Base-by-base conservation (phyloP, 768 basidiomycete genomes). In the Zangia roseola region DNA sequence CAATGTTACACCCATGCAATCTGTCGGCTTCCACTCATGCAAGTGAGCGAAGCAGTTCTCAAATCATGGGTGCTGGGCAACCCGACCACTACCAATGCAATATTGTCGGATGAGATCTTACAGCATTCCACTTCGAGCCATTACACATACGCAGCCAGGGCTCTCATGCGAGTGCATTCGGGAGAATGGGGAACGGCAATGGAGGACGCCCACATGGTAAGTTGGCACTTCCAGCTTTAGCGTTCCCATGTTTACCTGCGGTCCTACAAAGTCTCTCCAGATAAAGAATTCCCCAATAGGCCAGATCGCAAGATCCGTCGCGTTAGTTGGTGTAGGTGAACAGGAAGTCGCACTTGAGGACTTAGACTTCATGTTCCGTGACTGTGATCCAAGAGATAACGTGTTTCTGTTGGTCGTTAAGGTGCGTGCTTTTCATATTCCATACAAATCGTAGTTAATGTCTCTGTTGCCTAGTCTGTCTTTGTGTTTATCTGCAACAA, bases 341-440 rank as follows among this genome's bases (percentile, higher is more conserved):
- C 16, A 31, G 4, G 48, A 49, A 8, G 28, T 6, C 12, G 48
- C 48, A 14, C 42, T 49, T 4, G 41, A 40, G 30, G 28, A 24
- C n/a, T 38, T 43, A 12, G 42, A 43, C 34, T 25, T 43, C n/a
- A 28, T 16, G 10, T 43, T 49, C 28, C 42, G 36, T 24, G 48
- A 43, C 12, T 20, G 26, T 2, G 21, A 43, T 20, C 35, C 20
- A 16, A 19, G n/a, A 2, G 48, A 49, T 24, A 49, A 13, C 36
- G 31, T 24, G 21, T 8, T 49, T 31, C 26, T 49, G 3, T 43
- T 43, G 42, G 26, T 43, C 7, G 12, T 43, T 12, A 49, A 43
- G 41, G 42, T 43, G 24, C 26, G 42, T 24, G 13, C n/a, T 23
- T n/a, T n/a, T n/a, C n/a, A n/a, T n/a, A n/a, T n/a, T n/a, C n/a